A percentile compares a stretch with the other conserved stretches of the same genome.
Conservation (phyloP, 106 monocot genomes). For the Acorus calamus region DNA sequence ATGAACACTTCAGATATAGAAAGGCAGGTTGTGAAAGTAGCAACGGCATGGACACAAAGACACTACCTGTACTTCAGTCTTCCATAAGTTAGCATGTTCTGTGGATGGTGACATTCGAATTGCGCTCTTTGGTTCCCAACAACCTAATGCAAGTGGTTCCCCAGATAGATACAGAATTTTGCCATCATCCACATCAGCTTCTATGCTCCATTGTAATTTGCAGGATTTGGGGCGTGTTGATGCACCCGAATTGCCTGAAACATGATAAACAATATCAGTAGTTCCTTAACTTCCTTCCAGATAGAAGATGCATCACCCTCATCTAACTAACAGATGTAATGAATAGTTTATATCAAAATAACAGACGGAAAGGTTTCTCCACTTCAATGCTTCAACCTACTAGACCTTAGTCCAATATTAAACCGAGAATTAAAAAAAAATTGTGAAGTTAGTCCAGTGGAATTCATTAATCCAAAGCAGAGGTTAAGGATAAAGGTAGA, state of each 20-base stretch:
- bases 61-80: constrained; percentile 57
- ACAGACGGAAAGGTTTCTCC: no score
- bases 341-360: no score
- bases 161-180: constrained; percentile 60
- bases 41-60: no score
- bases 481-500: constrained; percentile 4
- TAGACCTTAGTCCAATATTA: no score
- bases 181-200: constrained; percentile 67
- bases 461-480: background rate
- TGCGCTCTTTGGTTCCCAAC: constrained; percentile 79
- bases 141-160: constrained; percentile 67
- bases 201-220: constrained; percentile 65
- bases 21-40: background rate
- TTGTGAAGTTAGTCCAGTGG: background rate
- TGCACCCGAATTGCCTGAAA: constrained; percentile 36
- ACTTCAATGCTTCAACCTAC: no score
- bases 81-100: constrained; percentile 53
- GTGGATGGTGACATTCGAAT: constrained; percentile 51
- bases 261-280: background rate
- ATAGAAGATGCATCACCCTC: no score
- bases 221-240: constrained; percentile 28
- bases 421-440: background rate
- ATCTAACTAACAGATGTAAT: no score
- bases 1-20: background rate
- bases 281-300: no score